Percentiles rank a stretch among this genome's conserved stretches.
phyloP scores from a whole-genome alignment of 1,139 yeast species.

The Casaregolazyma suthepensis region DNA sequence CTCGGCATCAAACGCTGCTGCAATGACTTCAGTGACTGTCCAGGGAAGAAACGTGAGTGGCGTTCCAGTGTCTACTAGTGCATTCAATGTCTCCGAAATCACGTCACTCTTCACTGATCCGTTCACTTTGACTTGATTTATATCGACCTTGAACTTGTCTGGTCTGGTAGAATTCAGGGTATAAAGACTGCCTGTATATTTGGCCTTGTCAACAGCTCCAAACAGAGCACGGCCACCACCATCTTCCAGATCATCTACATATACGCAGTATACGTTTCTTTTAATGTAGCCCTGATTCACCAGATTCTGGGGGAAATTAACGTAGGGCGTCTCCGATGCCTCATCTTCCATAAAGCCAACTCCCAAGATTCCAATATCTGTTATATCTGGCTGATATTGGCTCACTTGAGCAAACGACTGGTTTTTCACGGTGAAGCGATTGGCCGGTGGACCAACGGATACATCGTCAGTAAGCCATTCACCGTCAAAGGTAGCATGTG shows the following conservation, averaged over 20 bases:
- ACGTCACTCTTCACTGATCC: background rate
- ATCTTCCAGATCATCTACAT: constrained; percentile 28
- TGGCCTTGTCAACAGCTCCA: constrained; percentile 53
- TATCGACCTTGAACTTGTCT: constrained; percentile 9
- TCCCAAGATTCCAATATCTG: constrained; percentile 48
- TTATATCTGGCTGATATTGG: constrained; percentile 28
- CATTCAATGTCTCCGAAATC: background rate
- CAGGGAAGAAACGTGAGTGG: constrained; percentile 21
- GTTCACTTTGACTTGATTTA: background rate
- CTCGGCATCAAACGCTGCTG: constrained; percentile 16
- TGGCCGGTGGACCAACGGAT: constrained; percentile 29
- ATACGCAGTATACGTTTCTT: background rate
- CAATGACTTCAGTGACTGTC: constrained; percentile 14
- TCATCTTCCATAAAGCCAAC: constrained; percentile 42
- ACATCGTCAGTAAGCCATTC: constrained; percentile 45
- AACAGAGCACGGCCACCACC: constrained; percentile 45
- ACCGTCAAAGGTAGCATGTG: constrained; percentile 34
- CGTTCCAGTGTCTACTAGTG: constrained; percentile 7
- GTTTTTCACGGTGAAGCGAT: constrained; percentile 29
- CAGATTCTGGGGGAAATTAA: constrained; percentile 15
- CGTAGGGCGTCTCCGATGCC: constrained; percentile 16
- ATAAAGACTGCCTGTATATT: constrained; percentile 43
- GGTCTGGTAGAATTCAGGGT: constrained; percentile 24
- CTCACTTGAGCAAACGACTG: constrained; percentile 43
- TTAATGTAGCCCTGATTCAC: background rate